A percentile compares a stretch with the other conserved stretches of the same genome.
Evolutionary conservation across 1,139 yeast species (phyloP).

Genomic region (Yamadazyma membranifaciens): DNA sequence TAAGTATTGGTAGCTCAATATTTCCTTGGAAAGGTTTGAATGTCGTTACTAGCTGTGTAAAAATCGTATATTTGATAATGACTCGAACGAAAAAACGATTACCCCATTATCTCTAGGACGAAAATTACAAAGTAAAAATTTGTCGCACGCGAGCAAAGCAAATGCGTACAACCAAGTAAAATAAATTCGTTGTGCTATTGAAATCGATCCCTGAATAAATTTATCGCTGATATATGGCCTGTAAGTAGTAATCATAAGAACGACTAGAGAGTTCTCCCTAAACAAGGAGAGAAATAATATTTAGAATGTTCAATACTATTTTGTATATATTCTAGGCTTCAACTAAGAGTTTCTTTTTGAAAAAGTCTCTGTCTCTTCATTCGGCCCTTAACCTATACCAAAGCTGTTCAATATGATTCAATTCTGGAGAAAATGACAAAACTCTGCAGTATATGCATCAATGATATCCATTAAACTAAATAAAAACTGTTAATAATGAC

Average conservation of each 20-base stretch:
- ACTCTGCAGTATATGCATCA: constrained; percentile 8
- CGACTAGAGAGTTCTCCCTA: constrained; percentile 6
- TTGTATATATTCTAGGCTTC: constrained; percentile 8
- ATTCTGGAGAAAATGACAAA: constrained; percentile 13
- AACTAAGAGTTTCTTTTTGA: constrained; percentile 9
- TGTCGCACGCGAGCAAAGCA: constrained; percentile 7
- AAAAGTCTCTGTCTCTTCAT: constrained; percentile 12
- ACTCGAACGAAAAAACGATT: constrained; percentile 5
- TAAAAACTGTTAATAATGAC: constrained; percentile 11
- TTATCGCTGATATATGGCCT: constrained; percentile 1
- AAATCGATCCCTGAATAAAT: constrained; percentile 4
- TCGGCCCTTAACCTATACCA: constrained; percentile 11
- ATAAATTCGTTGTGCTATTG: constrained; percentile 5
- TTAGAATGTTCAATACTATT: constrained; percentile 11
- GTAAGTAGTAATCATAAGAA: no score
- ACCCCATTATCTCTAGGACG: constrained; percentile 4
- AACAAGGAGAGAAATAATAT: constrained; percentile 9
- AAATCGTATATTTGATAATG: constrained; percentile 5
- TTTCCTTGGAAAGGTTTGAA: no score
- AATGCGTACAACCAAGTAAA: constrained; percentile 5
- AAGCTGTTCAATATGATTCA: constrained; percentile 14
- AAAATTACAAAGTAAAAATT: constrained; percentile 7
- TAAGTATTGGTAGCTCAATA: no score
- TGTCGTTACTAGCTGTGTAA: constrained; percentile 5
- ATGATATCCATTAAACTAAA: constrained; percentile 8